Base-by-base conservation (phyloP, 257 asterid genomes). In the Penstemon davidsonii region DNA sequence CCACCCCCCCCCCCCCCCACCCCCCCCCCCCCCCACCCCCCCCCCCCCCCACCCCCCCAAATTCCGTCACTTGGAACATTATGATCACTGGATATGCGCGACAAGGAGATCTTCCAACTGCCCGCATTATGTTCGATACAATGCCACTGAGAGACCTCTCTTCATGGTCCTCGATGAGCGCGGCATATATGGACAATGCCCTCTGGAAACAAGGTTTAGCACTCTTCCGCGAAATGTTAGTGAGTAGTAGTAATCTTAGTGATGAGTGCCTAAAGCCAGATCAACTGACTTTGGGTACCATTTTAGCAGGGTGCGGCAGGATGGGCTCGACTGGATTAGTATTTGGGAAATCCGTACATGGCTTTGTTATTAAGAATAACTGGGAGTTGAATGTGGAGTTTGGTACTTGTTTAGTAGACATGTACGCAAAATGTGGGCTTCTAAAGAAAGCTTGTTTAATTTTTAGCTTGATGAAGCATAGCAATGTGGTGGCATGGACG, bases 381-480 rank as follows among this genome's bases (percentile, higher is more conserved):
- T 85, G 90, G 91, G 75, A 82, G 25, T 13, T 87, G 78, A 73
- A 83, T 61, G 87, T 62, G 57, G 80, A 75, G 56, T 49, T 83
- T 12, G 90, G 86, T 7, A 80, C 92, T 15, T 81, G 81, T 66
- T 69, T 89, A 38, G 78, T 87, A 9, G 87, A 84, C 78, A 85
- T 89, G 92, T 89, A 87, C 37, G 78, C 83, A 2, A 89, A 85
- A 75, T 80, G 86, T 68, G 95, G 96, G 37, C 61, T 73, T 56
- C 25, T 85, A 54, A 82, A 72, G 73, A 67, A 67, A 25, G 89
- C 96, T 41, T 66, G 76, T 61, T 51, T 73, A 47, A 64, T 87
- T 41, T 81, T 89, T 55, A 67, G 70, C 62, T 64, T 33, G 80
- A 85, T 83, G 71, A 56, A 67, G 15, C 69, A 65, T 8, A 64